Percentiles rank a stretch among this genome's conserved stretches.
These are phyloP conservation scores for Amanita pseudoporphyria DNA, from an alignment of 768 basidiomycete species.

Conservation along the genomic window DNA sequence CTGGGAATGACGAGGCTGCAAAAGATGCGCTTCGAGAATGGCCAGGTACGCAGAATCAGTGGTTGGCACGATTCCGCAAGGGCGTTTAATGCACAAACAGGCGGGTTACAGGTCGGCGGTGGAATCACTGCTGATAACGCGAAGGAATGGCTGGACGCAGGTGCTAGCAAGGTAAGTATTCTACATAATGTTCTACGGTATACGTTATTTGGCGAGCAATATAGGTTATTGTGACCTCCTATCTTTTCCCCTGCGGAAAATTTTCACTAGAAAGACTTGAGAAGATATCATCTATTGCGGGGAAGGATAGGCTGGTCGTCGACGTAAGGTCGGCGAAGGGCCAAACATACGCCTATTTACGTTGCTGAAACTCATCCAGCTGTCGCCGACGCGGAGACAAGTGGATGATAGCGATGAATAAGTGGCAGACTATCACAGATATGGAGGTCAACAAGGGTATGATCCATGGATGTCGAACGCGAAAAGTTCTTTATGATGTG, in stretches of 20 bases:
- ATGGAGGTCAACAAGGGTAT: constrained; percentile 82
- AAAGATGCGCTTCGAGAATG: constrained; percentile 73
- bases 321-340: constrained; percentile 73
- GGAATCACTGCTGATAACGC: constrained; percentile 83
- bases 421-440: constrained; percentile 95
- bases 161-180: constrained; percentile 70
- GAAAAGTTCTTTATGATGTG: not conserved
- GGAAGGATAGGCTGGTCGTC: constrained; percentile 84
- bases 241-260: constrained; percentile 76
- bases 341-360: not conserved
- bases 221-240: constrained; percentile 97
- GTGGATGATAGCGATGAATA: constrained; percentile 98
- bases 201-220: constrained; percentile 1
- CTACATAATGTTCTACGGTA: not conserved
- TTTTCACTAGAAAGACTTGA: constrained; percentile 71
- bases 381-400: constrained; percentile 67
- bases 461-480: not conserved
- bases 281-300: constrained; percentile 50
- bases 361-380: constrained; percentile 29
- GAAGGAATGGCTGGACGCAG: constrained; percentile 71
- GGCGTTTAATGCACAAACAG: constrained; percentile 26
- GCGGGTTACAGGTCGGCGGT: constrained; percentile 84
- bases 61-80: not conserved
- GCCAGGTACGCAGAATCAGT: constrained; percentile 44
- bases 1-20: constrained; percentile 85